phyloP scores from a whole-genome alignment of 176 grass and related monocot species.

The Musa acuminata region DNA sequence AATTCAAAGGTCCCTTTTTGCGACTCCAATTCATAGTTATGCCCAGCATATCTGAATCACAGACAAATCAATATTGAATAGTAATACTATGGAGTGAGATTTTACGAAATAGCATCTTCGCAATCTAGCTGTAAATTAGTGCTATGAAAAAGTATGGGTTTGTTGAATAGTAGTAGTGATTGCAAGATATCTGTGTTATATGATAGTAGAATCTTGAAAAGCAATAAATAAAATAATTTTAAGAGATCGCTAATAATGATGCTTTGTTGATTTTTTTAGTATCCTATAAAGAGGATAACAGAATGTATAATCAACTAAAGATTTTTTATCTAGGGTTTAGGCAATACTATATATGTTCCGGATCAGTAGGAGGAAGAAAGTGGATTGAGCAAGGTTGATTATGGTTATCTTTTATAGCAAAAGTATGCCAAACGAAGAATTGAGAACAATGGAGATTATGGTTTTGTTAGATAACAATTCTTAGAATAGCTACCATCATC shows the following conservation, averaged over 20 bases:
- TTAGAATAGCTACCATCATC: background rate
- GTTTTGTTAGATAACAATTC: background rate
- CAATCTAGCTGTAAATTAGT: too few relatives aligned
- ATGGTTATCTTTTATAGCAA: background rate
- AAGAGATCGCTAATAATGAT: background rate
- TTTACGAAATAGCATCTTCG: too few relatives aligned
- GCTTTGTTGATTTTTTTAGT: background rate
- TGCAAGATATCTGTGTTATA: background rate
- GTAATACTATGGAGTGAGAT: background rate
- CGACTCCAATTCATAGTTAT: too few relatives aligned
- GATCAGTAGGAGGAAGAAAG: background rate
- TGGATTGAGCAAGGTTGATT: background rate
- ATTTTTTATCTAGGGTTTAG: background rate
- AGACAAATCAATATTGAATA: too few relatives aligned
- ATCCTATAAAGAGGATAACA: background rate
- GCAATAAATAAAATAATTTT: background rate
- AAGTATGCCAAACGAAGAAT: background rate
- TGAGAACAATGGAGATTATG: background rate
- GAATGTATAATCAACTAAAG: background rate
- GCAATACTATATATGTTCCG: background rate
- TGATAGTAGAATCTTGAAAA: background rate
- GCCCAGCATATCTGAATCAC: too few relatives aligned
- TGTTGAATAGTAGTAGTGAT: too few relatives aligned
- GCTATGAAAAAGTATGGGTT: too few relatives aligned
- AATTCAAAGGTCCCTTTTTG: constrained; percentile 42